These are phyloP conservation scores for Cicer judaicum DNA, from an alignment of 306 rosid genomes.

Conservation along the genomic window DNA sequence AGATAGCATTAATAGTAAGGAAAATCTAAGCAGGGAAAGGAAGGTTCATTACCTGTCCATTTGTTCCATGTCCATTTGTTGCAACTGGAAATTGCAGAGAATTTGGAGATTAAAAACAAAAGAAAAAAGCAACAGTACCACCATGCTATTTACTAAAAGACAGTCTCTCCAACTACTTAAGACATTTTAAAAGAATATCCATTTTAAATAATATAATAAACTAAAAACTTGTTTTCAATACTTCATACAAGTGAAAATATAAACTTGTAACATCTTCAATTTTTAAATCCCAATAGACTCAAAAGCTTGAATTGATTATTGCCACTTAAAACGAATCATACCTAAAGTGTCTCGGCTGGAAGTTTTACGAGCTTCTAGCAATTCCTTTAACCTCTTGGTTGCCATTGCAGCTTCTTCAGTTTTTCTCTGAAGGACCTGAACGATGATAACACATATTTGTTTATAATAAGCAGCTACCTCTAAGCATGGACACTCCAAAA, in stretches of 20 bases:
- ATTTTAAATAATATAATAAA: conserved; percentile 22
- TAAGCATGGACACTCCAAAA: neutral
- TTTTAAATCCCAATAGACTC: conserved; percentile 15
- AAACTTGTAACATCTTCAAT: conserved; percentile 19
- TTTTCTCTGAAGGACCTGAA: conserved; percentile 98
- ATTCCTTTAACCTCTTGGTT: conserved; percentile 96
- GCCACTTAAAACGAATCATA: conserved; percentile 42
- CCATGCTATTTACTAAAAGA: conserved; percentile 37
- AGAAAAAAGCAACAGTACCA: conserved; percentile 36
- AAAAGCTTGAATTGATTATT: conserved; percentile 27
- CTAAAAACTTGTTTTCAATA: conserved; percentile 17
- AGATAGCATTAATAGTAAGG: conserved; percentile 32
- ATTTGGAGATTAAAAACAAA: conserved; percentile 40
- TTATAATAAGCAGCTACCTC: conserved; percentile 20
- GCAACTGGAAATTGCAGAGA: conserved; percentile 63
- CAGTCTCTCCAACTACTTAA: conserved; percentile 6
- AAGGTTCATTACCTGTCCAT: conserved; percentile 77
- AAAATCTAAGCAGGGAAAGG: conserved; percentile 38
- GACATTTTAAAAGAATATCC: conserved; percentile 39
- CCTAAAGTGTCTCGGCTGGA: conserved; percentile 89
- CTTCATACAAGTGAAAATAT: conserved; percentile 27
- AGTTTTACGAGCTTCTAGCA: conserved; percentile 96
- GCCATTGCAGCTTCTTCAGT: conserved; percentile 99
- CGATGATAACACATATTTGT: conserved; percentile 29
- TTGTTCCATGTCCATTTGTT: conserved; percentile 76